A percentile compares a stretch with the other conserved stretches of the same genome.
Evolutionary conservation across 75 land plant genomes (phyloP).

Genomic region (Picea sitchensis): DNA sequence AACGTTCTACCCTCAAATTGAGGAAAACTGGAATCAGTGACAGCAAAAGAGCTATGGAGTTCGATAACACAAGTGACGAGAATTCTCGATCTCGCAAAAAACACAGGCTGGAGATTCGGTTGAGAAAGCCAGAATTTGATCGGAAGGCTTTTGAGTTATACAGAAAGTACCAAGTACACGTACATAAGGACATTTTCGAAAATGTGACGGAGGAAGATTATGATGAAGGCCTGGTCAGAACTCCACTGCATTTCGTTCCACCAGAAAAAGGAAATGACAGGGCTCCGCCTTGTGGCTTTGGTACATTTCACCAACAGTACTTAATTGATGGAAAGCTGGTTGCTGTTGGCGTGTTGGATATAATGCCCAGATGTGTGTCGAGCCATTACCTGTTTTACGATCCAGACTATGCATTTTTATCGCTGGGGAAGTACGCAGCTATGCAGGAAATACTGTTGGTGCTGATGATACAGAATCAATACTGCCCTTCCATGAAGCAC

Average conservation of each 20-base stretch:
- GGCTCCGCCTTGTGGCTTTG: conserved; percentile 22
- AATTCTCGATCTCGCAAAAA: neutral
- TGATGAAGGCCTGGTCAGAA: conserved; percentile 23
- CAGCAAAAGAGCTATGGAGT: no score
- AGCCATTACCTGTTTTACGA: conserved; percentile 48
- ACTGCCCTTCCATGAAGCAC: conserved; percentile 25
- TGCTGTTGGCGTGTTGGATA: conserved; percentile 42
- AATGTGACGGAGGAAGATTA: conserved; percentile 28
- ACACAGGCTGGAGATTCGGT: conserved; percentile 23
- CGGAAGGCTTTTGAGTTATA: conserved; percentile 33
- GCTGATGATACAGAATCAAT: conserved; percentile 8
- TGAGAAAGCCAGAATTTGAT: conserved; percentile 30
- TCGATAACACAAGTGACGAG: no score
- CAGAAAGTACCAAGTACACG: conserved; percentile 30
- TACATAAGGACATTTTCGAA: conserved; percentile 33
- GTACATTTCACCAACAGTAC: conserved; percentile 46
- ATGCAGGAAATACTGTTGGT: conserved; percentile 39
- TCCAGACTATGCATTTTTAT: conserved; percentile 41
- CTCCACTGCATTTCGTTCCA: conserved; percentile 22
- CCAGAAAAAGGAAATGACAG: conserved; percentile 17
- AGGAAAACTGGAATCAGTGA: no score
- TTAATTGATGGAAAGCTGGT: conserved; percentile 39
- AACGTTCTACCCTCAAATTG: no score
- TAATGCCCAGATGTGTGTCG: conserved; percentile 31
- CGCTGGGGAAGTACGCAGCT: conserved; percentile 43